A percentile compares a stretch with the other conserved stretches of the same genome.
Evolutionary conservation across 768 basidiomycete genomes (phyloP).

Genomic region (Daedalea quercina): DNA sequence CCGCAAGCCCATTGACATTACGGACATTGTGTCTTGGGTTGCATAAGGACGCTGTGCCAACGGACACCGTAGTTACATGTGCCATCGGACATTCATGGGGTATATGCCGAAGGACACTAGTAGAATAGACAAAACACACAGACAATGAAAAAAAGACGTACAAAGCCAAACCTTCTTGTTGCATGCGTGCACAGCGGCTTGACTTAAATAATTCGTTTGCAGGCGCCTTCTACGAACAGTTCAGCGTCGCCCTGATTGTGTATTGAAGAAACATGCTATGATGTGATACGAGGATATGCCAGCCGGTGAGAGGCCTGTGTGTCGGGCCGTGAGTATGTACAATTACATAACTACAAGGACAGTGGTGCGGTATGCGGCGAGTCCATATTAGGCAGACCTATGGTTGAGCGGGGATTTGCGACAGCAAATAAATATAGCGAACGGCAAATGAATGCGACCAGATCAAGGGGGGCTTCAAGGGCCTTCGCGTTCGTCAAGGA

Average conservation of each 20-base stretch:
- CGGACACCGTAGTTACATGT: not conserved
- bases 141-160: not conserved
- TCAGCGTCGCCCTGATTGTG: too few species aligned
- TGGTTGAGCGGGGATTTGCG: not conserved
- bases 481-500: slow-evolving; percentile 31
- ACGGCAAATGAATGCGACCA: not conserved
- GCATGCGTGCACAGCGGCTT: not conserved
- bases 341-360: too few species aligned
- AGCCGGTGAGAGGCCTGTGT: too few species aligned
- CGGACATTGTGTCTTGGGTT: not conserved
- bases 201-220: too few species aligned
- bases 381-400: too few species aligned
- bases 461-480: not conserved
- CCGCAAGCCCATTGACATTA: not conserved
- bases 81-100: not conserved
- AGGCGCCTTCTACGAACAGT: too few species aligned
- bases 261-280: too few species aligned
- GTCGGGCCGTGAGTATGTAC: too few species aligned
- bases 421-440: not conserved
- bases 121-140: not conserved
- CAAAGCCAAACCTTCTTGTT: not conserved
- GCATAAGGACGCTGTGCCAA: too few species aligned
- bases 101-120: not conserved
- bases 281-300: too few species aligned
- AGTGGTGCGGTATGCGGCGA: too few species aligned